A percentile compares a stretch with the other conserved stretches of the same genome.
Conservation (phyloP, 768 basidiomycete species). For the Multifurca ochricompacta region DNA sequence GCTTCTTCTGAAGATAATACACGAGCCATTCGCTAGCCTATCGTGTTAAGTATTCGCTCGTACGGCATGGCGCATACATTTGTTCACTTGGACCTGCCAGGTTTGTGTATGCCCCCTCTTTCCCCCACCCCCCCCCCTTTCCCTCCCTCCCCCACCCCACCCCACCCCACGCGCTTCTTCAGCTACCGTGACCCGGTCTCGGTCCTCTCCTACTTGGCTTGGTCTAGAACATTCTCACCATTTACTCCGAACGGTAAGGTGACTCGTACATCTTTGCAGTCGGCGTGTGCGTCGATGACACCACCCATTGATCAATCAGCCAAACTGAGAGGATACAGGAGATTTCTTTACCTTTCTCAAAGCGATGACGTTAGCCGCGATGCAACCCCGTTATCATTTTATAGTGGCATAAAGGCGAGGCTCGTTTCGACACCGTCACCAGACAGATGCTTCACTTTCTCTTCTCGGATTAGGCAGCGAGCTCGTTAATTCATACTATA, state of each 20-base stretch:
- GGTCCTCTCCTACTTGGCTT: background rate
- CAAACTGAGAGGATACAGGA: background rate
- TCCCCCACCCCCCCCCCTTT: background rate
- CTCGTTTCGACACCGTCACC: background rate
- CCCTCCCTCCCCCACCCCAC: background rate
- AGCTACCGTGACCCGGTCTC: background rate
- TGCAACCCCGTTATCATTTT: constrained; percentile 6
- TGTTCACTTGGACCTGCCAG: background rate
- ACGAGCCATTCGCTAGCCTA: background rate
- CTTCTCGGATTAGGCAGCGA: background rate
- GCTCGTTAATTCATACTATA: background rate
- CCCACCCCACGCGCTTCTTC: background rate
- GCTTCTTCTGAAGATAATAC: background rate
- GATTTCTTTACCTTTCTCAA: background rate
- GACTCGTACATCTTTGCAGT: background rate
- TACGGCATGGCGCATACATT: constrained; percentile 1
- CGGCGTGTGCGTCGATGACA: background rate
- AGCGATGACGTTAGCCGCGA: constrained; percentile 10
- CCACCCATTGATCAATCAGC: background rate
- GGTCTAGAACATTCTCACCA: constrained; percentile 3
- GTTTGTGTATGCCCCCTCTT: background rate
- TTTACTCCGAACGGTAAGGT: background rate
- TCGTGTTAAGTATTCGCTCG: background rate
- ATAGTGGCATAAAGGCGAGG: background rate
- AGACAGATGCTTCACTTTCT: background rate